These are phyloP conservation scores for Esteya vermicola DNA, from an alignment of 2,329 filamentous ascomycete genomes.

Conservation along the genomic window DNA sequence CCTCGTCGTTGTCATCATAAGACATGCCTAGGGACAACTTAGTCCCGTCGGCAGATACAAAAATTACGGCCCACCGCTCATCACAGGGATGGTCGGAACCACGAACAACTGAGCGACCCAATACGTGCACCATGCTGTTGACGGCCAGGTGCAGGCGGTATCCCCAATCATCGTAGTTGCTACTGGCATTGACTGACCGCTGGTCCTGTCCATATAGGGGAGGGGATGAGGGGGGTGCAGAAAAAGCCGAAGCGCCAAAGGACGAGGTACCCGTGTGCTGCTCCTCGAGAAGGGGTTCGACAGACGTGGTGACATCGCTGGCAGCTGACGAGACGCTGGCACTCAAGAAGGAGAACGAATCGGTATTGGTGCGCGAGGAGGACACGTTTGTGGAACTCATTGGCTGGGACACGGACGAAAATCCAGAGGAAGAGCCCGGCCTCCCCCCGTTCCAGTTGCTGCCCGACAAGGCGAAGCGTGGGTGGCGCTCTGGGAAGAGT, in stretches of 20 bases:
- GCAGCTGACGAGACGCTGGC: constrained; percentile 59
- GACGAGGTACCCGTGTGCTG: constrained; percentile 30
- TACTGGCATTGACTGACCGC: constrained; percentile 27
- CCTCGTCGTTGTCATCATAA: constrained; percentile 54
- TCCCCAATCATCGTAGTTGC: constrained; percentile 49
- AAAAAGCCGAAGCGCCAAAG: constrained; percentile 42
- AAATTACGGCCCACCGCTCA: constrained; percentile 71
- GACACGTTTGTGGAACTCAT: constrained; percentile 43
- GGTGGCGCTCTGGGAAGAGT: constrained; percentile 63
- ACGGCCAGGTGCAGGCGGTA: constrained; percentile 52
- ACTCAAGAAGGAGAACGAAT: constrained; percentile 57
- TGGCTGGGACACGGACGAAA: constrained; percentile 51
- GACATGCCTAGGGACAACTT: constrained; percentile 57
- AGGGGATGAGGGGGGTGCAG: constrained; percentile 29
- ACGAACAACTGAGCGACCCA: constrained; percentile 49
- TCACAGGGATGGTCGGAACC: constrained; percentile 65
- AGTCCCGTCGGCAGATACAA: constrained; percentile 60
- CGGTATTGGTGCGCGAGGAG: constrained; percentile 42
- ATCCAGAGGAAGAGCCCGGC: constrained; percentile 54
- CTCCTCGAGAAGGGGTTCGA: constrained; percentile 48
- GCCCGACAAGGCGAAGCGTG: constrained; percentile 46
- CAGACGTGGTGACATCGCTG: constrained; percentile 54
- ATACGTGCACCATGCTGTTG: constrained; percentile 53
- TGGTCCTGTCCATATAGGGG: constrained; percentile 20
- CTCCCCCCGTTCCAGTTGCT: constrained; percentile 52